These are phyloP conservation scores for Erysiphe pulchra DNA, from an alignment of 2,329 filamentous ascomycete species.

Conservation along the genomic window DNA sequence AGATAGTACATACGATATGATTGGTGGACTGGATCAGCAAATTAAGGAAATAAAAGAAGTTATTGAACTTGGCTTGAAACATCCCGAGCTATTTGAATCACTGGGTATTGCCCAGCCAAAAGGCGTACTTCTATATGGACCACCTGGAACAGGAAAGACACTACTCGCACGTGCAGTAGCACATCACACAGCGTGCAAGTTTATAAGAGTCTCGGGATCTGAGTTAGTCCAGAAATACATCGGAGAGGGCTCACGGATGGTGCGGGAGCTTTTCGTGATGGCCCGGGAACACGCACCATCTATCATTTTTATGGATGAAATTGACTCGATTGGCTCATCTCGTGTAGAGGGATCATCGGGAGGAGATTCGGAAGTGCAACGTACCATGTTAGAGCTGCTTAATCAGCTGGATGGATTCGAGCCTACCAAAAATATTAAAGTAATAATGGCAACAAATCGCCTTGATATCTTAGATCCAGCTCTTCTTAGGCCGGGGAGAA, in stretches of 20 bases:
- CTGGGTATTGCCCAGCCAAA: conserved; percentile 96
- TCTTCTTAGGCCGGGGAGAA: conserved; percentile 79
- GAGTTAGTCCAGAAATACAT: conserved; percentile 99
- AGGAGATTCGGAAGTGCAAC: conserved; percentile 91
- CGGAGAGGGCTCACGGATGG: conserved; percentile 92
- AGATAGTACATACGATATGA: conserved; percentile 99
- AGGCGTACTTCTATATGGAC: conserved; percentile 86
- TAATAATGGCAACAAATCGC: conserved; percentile 98
- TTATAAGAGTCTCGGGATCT: conserved; percentile 87
- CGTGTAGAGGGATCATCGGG: conserved; percentile 88
- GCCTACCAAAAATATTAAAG: conserved; percentile 98
- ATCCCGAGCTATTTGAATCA: conserved; percentile 97
- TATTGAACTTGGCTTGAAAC: conserved; percentile 93
- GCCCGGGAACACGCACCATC: conserved; percentile 90
- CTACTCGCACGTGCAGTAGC: conserved; percentile 83
- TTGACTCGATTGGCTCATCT: conserved; percentile 93
- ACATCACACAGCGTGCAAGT: conserved; percentile 97
- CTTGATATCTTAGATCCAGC: conserved; percentile 93
- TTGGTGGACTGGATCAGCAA: conserved; percentile 91
- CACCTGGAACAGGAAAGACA: conserved; percentile 92
- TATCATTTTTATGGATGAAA: conserved; percentile 99
- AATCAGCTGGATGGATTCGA: conserved; percentile 98
- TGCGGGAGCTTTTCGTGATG: conserved; percentile 97
- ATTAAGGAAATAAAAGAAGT: conserved; percentile 99
- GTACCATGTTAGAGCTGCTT: conserved; percentile 92